phyloP scores from a whole-genome alignment of 164 flowering plant genomes.

The Tinospora cordifolia region DNA sequence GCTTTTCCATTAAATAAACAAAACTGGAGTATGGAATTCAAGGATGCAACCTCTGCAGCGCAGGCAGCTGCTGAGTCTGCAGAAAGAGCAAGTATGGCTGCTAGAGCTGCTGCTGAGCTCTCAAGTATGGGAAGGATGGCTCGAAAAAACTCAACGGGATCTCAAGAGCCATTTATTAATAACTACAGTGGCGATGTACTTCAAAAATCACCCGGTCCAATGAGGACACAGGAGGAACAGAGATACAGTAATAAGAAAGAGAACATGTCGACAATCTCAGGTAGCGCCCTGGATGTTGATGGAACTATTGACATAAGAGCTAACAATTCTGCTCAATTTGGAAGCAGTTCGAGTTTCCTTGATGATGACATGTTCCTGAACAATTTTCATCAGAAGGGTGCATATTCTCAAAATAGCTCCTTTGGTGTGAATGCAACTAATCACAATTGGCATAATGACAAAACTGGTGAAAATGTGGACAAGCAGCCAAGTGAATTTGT shows the following conservation, averaged over 20 bases:
- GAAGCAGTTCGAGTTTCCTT: constrained; percentile 16
- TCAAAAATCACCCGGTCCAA: constrained; percentile 7
- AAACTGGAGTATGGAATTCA: constrained; percentile 70
- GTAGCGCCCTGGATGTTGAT: constrained; percentile 13
- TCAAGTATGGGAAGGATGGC: constrained; percentile 37
- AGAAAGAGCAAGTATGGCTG: constrained; percentile 89
- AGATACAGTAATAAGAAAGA: constrained; percentile 12
- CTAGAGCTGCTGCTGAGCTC: constrained; percentile 90
- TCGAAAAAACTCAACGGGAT: constrained; percentile 37
- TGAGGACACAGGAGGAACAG: constrained; percentile 3
- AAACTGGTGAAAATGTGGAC: constrained; percentile 13
- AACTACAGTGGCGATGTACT: constrained; percentile 6
- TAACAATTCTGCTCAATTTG: constrained; percentile 24
- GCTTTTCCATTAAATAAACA: constrained; percentile 24
- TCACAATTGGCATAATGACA: constrained; percentile 7
- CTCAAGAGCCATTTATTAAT: constrained; percentile 19
- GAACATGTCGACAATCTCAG: constrained; percentile 17
- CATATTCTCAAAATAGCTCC: constrained; percentile 25
- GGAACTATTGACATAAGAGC: constrained; percentile 13
- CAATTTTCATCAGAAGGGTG: constrained; percentile 19
- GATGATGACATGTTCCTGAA: constrained; percentile 14
- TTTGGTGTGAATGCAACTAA: constrained; percentile 20
- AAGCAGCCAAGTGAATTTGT: constrained; percentile 23
- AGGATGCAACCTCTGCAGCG: constrained; percentile 92
- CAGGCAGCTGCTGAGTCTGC: constrained; percentile 99